These are phyloP conservation scores for Ottelia alismoides DNA, from an alignment of 106 monocot species.

Conservation along the genomic window DNA sequence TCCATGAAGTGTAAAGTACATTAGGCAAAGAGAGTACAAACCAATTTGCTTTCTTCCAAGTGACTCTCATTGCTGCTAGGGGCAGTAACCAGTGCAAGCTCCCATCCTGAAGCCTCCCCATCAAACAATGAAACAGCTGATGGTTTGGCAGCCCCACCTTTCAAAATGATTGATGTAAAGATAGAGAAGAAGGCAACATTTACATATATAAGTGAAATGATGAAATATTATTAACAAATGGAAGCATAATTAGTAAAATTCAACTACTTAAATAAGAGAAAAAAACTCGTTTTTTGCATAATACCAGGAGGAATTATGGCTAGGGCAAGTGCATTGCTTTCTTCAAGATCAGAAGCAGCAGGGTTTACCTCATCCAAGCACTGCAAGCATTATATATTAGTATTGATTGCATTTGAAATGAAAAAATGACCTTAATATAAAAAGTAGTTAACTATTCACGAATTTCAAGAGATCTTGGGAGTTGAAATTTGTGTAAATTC, in stretches of 20 bases:
- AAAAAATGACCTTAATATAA: too few relatives aligned
- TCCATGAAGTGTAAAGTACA: too few relatives aligned
- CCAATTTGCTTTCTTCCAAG: constrained; percentile 60
- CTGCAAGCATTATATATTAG: constrained; percentile 15
- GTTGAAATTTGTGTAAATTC: too few relatives aligned
- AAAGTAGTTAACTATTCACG: too few relatives aligned
- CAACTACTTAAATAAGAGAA: constrained; percentile 1
- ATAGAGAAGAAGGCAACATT: too few relatives aligned
- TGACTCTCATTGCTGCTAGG: constrained; percentile 54
- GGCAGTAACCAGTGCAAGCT: constrained; percentile 65
- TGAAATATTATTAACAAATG: not conserved
- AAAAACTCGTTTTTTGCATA: not conserved
- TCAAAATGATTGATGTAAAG: too few relatives aligned
- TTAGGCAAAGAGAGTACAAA: too few relatives aligned
- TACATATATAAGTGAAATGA: too few relatives aligned
- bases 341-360: constrained; percentile 50
- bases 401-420: too few relatives aligned
- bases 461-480: too few relatives aligned
- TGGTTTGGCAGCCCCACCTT: constrained; percentile 24
- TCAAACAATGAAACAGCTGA: constrained; percentile 21
- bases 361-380: constrained; percentile 62
- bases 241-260: not conserved
- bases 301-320: constrained; percentile 63
- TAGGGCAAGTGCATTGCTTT: constrained; percentile 76
- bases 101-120: constrained; percentile 53